Percentiles rank a stretch among this genome's conserved stretches.
Conservation (phyloP, 306 rosid genomes). For the Rubus parviflorus region DNA sequence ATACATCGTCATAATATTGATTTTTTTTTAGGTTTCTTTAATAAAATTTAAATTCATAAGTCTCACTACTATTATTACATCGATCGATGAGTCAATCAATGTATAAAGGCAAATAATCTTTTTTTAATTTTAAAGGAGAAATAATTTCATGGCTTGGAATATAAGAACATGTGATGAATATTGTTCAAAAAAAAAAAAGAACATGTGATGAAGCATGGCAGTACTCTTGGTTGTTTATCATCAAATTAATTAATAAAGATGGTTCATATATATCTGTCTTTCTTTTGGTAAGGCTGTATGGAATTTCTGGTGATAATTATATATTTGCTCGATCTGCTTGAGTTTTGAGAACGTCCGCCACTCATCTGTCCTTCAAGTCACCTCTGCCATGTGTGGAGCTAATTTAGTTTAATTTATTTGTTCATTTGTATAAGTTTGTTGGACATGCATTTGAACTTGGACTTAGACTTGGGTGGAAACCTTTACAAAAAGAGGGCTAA, state of each 20-base stretch:
- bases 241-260: neutral
- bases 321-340: neutral
- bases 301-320: conserved; percentile 1
- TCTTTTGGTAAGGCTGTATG: neutral
- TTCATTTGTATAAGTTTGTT: neutral
- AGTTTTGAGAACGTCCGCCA: neutral
- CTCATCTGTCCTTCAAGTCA: neutral
- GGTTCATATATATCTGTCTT: neutral
- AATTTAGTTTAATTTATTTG: neutral
- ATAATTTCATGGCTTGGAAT: neutral
- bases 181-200: too few species aligned
- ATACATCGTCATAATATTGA: too few species aligned
- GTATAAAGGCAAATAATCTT: too few species aligned
- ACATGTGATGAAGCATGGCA: neutral
- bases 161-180: neutral
- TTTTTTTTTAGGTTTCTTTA: too few species aligned
- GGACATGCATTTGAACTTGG: neutral
- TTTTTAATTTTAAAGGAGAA: too few species aligned
- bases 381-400: neutral
- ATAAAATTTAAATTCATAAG: too few species aligned
- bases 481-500: neutral
- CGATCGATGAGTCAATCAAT: too few species aligned
- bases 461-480: neutral
- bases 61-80: too few species aligned
- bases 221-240: neutral